Evolutionary conservation across 2,329 filamentous ascomycete species (phyloP).

Genomic region (Pyricularia sp.): DNA sequence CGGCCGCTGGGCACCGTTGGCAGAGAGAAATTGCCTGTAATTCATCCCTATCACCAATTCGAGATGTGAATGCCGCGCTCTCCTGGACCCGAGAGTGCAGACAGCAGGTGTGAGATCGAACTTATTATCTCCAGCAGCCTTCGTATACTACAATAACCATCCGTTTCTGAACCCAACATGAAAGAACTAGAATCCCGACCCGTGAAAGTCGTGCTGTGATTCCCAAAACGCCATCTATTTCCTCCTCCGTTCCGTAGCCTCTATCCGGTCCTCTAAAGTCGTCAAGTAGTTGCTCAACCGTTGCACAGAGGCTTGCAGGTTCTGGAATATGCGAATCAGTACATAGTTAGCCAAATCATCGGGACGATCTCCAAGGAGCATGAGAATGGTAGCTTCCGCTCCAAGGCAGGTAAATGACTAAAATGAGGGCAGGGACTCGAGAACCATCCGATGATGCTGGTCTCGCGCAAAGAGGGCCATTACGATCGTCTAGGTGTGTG

Average conservation of each 20-base stretch:
- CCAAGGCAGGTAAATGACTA: not conserved
- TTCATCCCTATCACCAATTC: not conserved
- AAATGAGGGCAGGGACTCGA: not conserved
- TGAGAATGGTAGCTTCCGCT: not conserved
- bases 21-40: not conserved
- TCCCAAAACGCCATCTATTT: slow-evolving; percentile 35
- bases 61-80: not conserved
- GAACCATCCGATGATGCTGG: slow-evolving; percentile 5
- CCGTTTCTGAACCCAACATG: not conserved
- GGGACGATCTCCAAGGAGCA: not conserved
- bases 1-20: not conserved
- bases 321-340: slow-evolving; percentile 31
- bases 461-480: not conserved
- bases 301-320: slow-evolving; percentile 76
- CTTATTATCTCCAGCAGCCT: not conserved
- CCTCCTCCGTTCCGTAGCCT: slow-evolving; percentile 50
- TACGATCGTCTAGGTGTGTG: slow-evolving; percentile 1
- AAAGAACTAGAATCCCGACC: not conserved
- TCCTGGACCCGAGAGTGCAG: not conserved
- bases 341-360: not conserved
- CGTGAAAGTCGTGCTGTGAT: slow-evolving; percentile 1
- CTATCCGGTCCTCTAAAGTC: slow-evolving; percentile 68
- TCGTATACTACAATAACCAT: not conserved
- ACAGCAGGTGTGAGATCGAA: not conserved
- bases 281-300: slow-evolving; percentile 74